These are phyloP conservation scores for Rehmannia glutinosa DNA, from an alignment of 257 asterid genomes.

Conservation along the genomic window DNA sequence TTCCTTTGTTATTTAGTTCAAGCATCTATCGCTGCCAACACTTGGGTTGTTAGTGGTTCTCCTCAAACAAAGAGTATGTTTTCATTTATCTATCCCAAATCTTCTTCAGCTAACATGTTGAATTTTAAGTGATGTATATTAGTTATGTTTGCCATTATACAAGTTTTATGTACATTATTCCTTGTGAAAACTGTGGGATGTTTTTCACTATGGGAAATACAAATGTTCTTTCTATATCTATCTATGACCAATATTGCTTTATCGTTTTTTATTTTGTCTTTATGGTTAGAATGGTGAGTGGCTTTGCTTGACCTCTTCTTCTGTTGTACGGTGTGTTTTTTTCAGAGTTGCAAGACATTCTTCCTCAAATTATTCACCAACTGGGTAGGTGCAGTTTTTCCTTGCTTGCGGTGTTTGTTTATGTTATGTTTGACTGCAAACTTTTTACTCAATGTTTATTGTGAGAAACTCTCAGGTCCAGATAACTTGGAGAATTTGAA, in stretches of 20 bases:
- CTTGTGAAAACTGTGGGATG: not conserved
- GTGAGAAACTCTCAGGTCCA: conserved; percentile 53
- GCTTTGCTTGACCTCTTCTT: too few relatives aligned
- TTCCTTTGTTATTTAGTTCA: conserved; percentile 39
- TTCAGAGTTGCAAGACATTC: conserved; percentile 56
- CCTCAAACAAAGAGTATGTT: conserved; percentile 75
- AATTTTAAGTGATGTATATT: too few relatives aligned
- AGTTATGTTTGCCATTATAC: not conserved
- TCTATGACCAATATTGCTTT: too few relatives aligned
- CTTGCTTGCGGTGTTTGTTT: not conserved
- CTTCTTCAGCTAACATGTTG: too few relatives aligned
- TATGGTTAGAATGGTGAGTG: too few relatives aligned
- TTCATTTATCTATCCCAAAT: not conserved
- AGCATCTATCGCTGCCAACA: conserved; percentile 80
- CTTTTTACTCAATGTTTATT: too few relatives aligned
- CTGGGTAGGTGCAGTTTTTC: conserved; percentile 24
- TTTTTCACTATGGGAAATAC: not conserved
- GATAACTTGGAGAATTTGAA: too few relatives aligned
- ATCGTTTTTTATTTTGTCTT: not conserved
- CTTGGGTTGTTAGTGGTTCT: conserved; percentile 84
- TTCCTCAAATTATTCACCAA: conserved; percentile 37
- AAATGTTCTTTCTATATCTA: not conserved
- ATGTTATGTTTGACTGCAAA: too few relatives aligned
- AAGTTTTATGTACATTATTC: not conserved
- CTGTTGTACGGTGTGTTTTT: too few relatives aligned